phyloP scores from a whole-genome alignment of 164 flowering plant species.

The Cinnamomum chago region DNA sequence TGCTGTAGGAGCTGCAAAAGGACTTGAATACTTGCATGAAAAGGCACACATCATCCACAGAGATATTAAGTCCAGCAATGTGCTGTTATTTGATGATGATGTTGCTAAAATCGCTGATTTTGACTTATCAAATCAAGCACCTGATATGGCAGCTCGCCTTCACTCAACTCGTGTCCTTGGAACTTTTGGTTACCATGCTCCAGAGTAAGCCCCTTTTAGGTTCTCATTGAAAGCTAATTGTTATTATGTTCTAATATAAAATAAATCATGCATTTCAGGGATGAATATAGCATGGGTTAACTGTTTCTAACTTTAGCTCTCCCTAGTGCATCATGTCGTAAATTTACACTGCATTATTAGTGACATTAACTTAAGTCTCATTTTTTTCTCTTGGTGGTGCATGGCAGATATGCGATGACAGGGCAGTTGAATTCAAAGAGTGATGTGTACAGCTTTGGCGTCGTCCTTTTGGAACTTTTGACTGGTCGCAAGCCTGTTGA shows the following conservation, averaged over 20 bases:
- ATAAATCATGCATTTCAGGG: not conserved
- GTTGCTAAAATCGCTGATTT: constrained; percentile 83
- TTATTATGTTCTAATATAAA: not conserved
- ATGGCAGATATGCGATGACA: constrained; percentile 78
- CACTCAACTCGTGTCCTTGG: constrained; percentile 95
- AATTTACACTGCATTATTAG: not conserved
- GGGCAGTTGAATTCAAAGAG: constrained; percentile 81
- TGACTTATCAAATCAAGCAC: constrained; percentile 85
- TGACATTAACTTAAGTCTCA: not conserved
- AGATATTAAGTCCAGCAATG: constrained; percentile 83
- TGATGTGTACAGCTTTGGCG: constrained; percentile 92
- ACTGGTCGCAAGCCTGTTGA: constrained; percentile 93
- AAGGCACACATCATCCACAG: constrained; percentile 73
- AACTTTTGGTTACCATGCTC: constrained; percentile 92
- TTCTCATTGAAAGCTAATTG: not conserved
- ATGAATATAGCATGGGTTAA: not conserved
- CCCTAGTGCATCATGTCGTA: not conserved
- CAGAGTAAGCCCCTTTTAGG: constrained; percentile 56
- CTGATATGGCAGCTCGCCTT: constrained; percentile 85
- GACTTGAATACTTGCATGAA: constrained; percentile 85
- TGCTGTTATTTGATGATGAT: constrained; percentile 70
- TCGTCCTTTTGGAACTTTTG: constrained; percentile 74
- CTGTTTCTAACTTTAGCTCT: not conserved
- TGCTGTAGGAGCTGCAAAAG: constrained; percentile 87
- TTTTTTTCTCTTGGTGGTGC: not conserved